phyloP scores from a whole-genome alignment of 495 filamentous ascomycete species.

The Astrocystis sublimbata region DNA sequence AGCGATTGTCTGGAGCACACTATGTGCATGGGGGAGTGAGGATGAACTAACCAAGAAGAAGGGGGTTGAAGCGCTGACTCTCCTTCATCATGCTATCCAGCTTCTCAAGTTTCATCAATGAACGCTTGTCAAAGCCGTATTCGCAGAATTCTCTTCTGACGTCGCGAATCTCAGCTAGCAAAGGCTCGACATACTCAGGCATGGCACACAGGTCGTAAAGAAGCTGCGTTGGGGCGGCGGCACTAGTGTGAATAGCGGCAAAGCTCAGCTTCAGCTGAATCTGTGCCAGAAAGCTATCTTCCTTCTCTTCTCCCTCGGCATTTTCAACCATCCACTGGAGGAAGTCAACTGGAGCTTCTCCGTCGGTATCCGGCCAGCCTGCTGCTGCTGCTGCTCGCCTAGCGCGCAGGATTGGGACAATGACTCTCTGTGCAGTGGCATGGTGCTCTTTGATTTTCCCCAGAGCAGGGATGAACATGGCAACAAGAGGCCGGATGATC shows the following conservation, averaged over 20 bases:
- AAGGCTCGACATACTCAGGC: constrained; percentile 42
- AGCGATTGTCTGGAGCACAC: no score
- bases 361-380: not conserved
- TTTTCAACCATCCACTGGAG: constrained; percentile 18
- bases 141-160: constrained; percentile 32
- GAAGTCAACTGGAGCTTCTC: constrained; percentile 16
- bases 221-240: constrained; percentile 22
- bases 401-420: constrained; percentile 1
- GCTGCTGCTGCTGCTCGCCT: not conserved
- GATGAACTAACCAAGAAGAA: constrained; percentile 35
- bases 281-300: constrained; percentile 20
- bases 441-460: constrained; percentile 15
- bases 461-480: constrained; percentile 6
- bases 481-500: not conserved
- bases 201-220: constrained; percentile 44
- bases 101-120: constrained; percentile 37
- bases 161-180: constrained; percentile 43
- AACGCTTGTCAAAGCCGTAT: constrained; percentile 28
- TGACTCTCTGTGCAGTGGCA: constrained; percentile 10
- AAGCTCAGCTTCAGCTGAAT: constrained; percentile 29
- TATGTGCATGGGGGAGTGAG: no score
- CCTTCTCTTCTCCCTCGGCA: constrained; percentile 7
- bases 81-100: constrained; percentile 57
- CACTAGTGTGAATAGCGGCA: constrained; percentile 41
- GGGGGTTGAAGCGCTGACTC: constrained; percentile 36